Evolutionary conservation across 1,139 yeast genomes (phyloP).

Genomic region (Pichia sp.): DNA sequence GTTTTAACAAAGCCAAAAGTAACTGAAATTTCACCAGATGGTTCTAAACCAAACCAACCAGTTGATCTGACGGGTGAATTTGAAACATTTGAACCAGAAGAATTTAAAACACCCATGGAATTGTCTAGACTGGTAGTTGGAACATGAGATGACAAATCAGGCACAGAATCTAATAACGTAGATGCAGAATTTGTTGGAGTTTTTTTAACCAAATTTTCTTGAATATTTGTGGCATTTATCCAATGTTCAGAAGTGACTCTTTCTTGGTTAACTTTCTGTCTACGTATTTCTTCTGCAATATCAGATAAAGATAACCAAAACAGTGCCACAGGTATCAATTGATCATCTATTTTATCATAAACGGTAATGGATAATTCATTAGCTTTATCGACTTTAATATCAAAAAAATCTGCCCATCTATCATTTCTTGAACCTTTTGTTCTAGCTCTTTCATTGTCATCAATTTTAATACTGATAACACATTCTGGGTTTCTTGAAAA

Average conservation of each 20-base stretch:
- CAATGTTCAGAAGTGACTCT: slow-evolving; percentile 65
- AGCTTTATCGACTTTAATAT: slow-evolving; percentile 78
- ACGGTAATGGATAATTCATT: slow-evolving; percentile 86
- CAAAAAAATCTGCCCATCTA: slow-evolving; percentile 79
- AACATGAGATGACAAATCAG: slow-evolving; percentile 21
- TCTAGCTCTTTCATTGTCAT: slow-evolving; percentile 61
- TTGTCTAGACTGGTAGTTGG: too few species aligned
- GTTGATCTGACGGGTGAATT: slow-evolving; percentile 38
- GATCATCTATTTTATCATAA: slow-evolving; percentile 67
- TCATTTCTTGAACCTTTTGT: slow-evolving; percentile 74
- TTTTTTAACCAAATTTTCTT: background rate
- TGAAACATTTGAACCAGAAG: slow-evolving; percentile 6
- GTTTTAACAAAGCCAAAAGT: slow-evolving; percentile 74
- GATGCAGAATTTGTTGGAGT: background rate
- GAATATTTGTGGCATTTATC: slow-evolving; percentile 65
- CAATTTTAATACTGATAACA: slow-evolving; percentile 69
- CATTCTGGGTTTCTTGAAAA: slow-evolving; percentile 79
- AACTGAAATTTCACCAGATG: slow-evolving; percentile 82
- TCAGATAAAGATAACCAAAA: slow-evolving; percentile 88
- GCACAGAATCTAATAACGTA: slow-evolving; percentile 4
- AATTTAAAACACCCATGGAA: slow-evolving; percentile 33
- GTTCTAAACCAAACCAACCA: slow-evolving; percentile 91
- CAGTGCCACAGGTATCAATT: slow-evolving; percentile 80
- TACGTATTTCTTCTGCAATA: slow-evolving; percentile 88
- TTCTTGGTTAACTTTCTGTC: slow-evolving; percentile 77